Conservation (phyloP, 331 rosid genomes). For the Saraca asoca region DNA sequence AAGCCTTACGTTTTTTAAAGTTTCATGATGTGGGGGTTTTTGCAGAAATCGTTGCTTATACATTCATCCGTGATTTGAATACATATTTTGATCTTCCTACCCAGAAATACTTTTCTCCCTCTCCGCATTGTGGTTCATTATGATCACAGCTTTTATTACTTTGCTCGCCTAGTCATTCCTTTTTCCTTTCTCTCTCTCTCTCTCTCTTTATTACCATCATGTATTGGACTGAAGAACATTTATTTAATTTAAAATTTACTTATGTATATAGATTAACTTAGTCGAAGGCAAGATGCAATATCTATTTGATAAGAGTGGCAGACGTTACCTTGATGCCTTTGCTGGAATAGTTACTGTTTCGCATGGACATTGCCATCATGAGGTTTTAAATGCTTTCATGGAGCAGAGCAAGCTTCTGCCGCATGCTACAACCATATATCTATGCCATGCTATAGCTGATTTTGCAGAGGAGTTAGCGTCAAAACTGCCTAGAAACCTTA, state of each 20-base stretch:
- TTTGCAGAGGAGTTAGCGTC: conserved; percentile 85
- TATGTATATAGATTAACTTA: conserved; percentile 63
- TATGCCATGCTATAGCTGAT: conserved; percentile 77
- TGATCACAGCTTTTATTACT: not conserved
- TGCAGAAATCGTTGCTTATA: not conserved
- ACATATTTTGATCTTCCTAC: not conserved
- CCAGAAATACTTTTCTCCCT: not conserved
- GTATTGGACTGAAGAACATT: not conserved
- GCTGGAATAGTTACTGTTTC: conserved; percentile 96
- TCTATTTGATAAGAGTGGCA: conserved; percentile 82
- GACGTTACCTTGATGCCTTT: conserved; percentile 92
- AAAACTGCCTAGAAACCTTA: conserved; percentile 92
- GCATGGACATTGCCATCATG: conserved; percentile 94
- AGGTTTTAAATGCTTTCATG: conserved; percentile 58
- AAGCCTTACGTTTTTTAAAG: not conserved
- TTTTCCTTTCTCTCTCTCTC: not conserved
- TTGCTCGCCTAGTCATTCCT: not conserved
- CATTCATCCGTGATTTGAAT: not conserved
- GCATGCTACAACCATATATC: conserved; percentile 90
- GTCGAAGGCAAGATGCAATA: conserved; percentile 98
- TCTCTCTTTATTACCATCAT: not conserved
- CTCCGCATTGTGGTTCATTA: not conserved
- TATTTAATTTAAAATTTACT: conserved; percentile 22
- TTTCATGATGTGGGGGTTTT: not conserved
- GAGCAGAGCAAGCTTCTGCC: conserved; percentile 89